These are phyloP conservation scores for Arthrobotrys iridis DNA, from an alignment of 2,329 filamentous ascomycete genomes.

Conservation along the genomic window DNA sequence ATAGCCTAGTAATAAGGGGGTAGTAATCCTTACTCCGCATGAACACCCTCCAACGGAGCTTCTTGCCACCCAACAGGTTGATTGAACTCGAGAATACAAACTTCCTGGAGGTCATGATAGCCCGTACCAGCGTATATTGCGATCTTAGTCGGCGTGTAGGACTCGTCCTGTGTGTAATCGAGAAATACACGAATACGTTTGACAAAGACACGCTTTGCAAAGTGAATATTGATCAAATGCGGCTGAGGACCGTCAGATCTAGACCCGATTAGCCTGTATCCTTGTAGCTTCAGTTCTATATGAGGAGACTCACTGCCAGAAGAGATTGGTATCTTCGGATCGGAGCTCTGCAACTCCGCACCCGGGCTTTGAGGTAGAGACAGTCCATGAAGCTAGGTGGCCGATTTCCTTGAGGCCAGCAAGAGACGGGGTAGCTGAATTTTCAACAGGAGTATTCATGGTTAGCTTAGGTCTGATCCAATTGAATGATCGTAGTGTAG, in stretches of 20 bases:
- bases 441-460: background rate
- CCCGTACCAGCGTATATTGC: conserved; percentile 88
- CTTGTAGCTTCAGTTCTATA: background rate
- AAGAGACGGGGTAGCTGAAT: conserved; percentile 28
- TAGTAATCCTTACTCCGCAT: conserved; percentile 55
- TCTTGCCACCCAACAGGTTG: conserved; percentile 91
- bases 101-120: conserved; percentile 89
- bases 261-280: conserved; percentile 8
- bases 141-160: conserved; percentile 94
- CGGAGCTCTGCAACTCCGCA: conserved; percentile 80
- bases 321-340: conserved; percentile 75
- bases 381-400: conserved; percentile 82
- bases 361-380: conserved; percentile 82
- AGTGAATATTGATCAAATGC: conserved; percentile 83
- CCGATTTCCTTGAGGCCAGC: conserved; percentile 80
- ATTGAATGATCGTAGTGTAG: background rate
- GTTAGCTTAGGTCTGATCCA: background rate
- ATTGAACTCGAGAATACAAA: conserved; percentile 79
- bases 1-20: background rate
- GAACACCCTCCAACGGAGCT: conserved; percentile 75
- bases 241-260: conserved; percentile 86
- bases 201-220: conserved; percentile 82
- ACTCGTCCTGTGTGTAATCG: conserved; percentile 92
- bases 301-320: conserved; percentile 75
- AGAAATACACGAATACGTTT: conserved; percentile 83